Conservation (phyloP, 75 land plant species). For the Picea glauca region DNA sequence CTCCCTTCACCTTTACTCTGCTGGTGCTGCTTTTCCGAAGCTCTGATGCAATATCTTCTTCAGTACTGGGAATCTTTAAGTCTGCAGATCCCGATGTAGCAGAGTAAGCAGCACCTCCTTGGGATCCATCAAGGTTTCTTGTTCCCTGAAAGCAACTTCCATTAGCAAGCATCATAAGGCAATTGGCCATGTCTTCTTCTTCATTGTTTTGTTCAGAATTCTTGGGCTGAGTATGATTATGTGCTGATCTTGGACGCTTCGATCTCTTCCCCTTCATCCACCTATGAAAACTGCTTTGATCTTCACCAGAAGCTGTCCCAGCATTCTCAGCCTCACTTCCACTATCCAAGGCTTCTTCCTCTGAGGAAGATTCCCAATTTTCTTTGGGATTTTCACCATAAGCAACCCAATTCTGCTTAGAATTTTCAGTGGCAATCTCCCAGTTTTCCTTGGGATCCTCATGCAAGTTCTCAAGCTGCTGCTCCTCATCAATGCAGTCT, state of each 20-base stretch:
- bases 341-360: no score
- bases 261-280: conserved; percentile 15
- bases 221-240: background rate
- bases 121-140: background rate
- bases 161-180: conserved; percentile 54
- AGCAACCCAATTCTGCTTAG: no score
- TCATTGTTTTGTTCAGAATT: conserved; percentile 19
- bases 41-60: background rate
- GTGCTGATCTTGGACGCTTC: conserved; percentile 3
- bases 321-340: no score
- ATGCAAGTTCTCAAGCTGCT: background rate
- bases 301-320: no score
- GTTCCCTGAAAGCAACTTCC: background rate
- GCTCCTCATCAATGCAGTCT: background rate
- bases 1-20: background rate
- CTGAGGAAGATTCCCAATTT: no score
- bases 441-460: background rate
- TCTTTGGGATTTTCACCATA: no score
- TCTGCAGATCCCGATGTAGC: background rate
- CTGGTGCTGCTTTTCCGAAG: background rate
- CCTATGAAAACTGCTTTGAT: background rate
- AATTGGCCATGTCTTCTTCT: conserved; percentile 42
- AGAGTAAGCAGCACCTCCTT: background rate
- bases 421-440: background rate
- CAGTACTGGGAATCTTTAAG: background rate